Evolutionary conservation across 1,139 yeast genomes (phyloP).

Genomic region (Pichia sp.): DNA sequence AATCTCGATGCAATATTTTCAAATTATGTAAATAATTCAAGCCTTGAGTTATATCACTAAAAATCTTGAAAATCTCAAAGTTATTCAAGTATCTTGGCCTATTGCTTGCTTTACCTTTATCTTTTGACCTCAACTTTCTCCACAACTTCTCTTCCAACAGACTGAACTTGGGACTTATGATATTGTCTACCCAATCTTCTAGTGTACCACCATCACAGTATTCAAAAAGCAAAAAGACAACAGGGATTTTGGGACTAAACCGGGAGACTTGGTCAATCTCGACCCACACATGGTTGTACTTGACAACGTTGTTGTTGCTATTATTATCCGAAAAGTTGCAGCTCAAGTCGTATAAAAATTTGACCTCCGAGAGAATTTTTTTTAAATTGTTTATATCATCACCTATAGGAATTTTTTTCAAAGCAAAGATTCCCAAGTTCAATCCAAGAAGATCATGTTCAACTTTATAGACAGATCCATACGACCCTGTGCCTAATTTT

Average conservation of each 20-base stretch:
- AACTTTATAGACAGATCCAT: slow-evolving; percentile 80
- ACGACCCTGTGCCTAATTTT: slow-evolving; percentile 72
- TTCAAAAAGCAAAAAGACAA: slow-evolving; percentile 79
- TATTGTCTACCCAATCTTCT: slow-evolving; percentile 56
- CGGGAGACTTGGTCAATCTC: slow-evolving; percentile 64
- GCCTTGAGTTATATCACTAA: slow-evolving; percentile 65
- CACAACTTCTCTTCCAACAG: slow-evolving; percentile 33
- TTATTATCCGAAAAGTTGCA: slow-evolving; percentile 20
- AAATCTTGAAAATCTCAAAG: slow-evolving; percentile 58
- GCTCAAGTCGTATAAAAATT: slow-evolving; percentile 50
- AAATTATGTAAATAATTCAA: slow-evolving; percentile 66
- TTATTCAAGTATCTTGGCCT: slow-evolving; percentile 35
- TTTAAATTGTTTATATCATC: slow-evolving; percentile 63
- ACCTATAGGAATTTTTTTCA: slow-evolving; percentile 82
- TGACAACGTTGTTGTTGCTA: slow-evolving; percentile 51
- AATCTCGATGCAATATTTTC: slow-evolving; percentile 78
- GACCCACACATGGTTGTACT: slow-evolving; percentile 89
- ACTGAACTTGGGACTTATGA: slow-evolving; percentile 33
- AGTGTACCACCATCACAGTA: slow-evolving; percentile 86
- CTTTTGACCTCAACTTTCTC: slow-evolving; percentile 32
- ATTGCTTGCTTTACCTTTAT: not conserved
- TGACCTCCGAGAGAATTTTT: slow-evolving; percentile 73
- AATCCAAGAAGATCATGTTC: slow-evolving; percentile 71
- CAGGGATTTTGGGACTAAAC: slow-evolving; percentile 64
- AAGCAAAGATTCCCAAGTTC: slow-evolving; percentile 73